phyloP scores from a whole-genome alignment of 1,139 yeast genomes.

The Taiozyma onychis region DNA sequence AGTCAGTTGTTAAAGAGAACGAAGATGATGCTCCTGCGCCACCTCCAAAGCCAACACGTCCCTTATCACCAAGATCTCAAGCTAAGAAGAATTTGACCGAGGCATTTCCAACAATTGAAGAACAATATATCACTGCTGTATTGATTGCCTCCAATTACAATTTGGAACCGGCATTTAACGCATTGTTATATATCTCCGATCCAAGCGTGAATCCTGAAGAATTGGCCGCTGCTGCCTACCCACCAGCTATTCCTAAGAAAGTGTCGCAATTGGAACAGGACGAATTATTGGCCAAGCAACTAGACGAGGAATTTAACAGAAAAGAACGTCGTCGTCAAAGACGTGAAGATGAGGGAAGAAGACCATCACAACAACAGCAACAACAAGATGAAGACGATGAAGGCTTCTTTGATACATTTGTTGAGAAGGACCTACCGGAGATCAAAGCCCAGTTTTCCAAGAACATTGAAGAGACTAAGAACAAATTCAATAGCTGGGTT shows the following conservation, averaged over 20 bases:
- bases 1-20: neutral
- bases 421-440: constrained; percentile 57
- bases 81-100: constrained; percentile 45
- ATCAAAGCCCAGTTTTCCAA: constrained; percentile 65
- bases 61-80: constrained; percentile 9
- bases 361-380: constrained; percentile 27
- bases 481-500: constrained; percentile 79
- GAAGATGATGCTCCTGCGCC: constrained; percentile 9
- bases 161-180: constrained; percentile 83
- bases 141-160: constrained; percentile 81
- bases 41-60: constrained; percentile 10
- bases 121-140: constrained; percentile 65
- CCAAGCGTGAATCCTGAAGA: constrained; percentile 61
- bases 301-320: constrained; percentile 64
- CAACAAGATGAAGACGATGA: constrained; percentile 30
- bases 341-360: constrained; percentile 22
- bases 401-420: constrained; percentile 56
- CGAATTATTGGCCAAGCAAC: constrained; percentile 74
- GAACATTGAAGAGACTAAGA: constrained; percentile 80
- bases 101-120: constrained; percentile 78
- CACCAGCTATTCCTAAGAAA: constrained; percentile 25
- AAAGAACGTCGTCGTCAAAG: constrained; percentile 20
- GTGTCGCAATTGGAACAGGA: constrained; percentile 59
- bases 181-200: constrained; percentile 74
- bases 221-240: constrained; percentile 27